These are phyloP conservation scores for Suillus luteus DNA, from an alignment of 768 basidiomycete genomes.

Conservation along the genomic window DNA sequence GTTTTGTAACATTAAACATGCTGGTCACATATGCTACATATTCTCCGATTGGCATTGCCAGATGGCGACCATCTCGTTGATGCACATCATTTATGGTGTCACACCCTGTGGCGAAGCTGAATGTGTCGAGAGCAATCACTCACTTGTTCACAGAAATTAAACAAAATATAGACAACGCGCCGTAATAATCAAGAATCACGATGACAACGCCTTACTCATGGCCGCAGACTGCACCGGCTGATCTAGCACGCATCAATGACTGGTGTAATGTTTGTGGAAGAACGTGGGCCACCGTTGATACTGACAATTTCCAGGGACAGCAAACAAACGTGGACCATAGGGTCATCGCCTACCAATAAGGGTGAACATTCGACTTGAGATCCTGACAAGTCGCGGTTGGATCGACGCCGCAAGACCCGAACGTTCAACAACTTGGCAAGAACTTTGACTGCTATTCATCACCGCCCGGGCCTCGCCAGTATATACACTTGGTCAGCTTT, in stretches of 20 bases:
- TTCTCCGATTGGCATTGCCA: not conserved
- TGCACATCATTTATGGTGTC: not conserved
- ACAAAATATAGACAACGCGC: not conserved
- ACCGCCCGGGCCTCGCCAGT: not conserved
- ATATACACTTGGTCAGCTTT: not conserved
- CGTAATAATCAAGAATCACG: not conserved
- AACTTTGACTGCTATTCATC: not conserved
- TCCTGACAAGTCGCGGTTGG: not conserved
- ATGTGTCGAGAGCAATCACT: not conserved
- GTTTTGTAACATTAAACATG: slow-evolving; percentile 45
- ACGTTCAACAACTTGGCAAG: not conserved
- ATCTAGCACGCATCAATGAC: not conserved
- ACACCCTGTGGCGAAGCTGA: not conserved
- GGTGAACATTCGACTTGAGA: not conserved
- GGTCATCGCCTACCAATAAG: too few relatives aligned
- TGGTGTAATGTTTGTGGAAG: not conserved
- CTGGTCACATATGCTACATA: not conserved
- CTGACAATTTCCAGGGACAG: not conserved
- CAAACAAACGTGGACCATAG: not conserved
- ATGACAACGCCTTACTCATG: not conserved
- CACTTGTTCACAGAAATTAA: not conserved
- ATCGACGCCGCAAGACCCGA: not conserved
- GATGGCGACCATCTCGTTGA: not conserved
- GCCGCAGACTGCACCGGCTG: not conserved
- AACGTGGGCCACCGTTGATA: not conserved